phyloP scores from a whole-genome alignment of 495 filamentous ascomycete species.

The Aspergillus diversus region DNA sequence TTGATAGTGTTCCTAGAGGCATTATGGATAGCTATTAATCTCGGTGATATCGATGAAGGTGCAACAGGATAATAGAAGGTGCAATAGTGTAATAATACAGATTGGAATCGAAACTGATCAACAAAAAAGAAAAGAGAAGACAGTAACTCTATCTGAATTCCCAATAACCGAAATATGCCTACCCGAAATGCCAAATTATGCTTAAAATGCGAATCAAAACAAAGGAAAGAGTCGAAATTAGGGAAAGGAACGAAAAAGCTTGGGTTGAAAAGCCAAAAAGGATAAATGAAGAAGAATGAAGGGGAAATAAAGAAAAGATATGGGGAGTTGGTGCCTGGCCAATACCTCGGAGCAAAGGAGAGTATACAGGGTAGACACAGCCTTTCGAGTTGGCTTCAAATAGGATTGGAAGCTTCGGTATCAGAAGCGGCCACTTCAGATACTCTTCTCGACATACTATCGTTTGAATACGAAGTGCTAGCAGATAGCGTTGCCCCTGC shows the following conservation, averaged over 20 bases:
- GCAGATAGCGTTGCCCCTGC: constrained; percentile 6
- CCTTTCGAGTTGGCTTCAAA: background rate
- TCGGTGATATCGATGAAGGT: background rate
- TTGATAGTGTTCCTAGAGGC: too few species aligned
- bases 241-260: background rate
- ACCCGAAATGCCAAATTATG: background rate
- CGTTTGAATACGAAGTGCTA: background rate
- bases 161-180: background rate
- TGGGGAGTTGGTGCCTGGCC: too few species aligned
- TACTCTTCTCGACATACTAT: background rate
- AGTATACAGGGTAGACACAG: background rate
- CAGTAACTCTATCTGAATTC: background rate
- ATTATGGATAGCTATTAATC: too few species aligned
- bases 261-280: background rate
- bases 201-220: background rate
- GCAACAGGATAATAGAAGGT: background rate
- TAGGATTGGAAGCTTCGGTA: too few species aligned
- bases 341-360: background rate
- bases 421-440: too few species aligned
- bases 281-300: background rate
- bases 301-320: background rate
- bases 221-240: background rate
- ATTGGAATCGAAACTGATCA: background rate
- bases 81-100: background rate
- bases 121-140: background rate